Evolutionary conservation across 2,329 filamentous ascomycete species (phyloP), one percentile per base, ranked within the genome.

Genomic region (Aspergillus pseudoterreus): DNA sequence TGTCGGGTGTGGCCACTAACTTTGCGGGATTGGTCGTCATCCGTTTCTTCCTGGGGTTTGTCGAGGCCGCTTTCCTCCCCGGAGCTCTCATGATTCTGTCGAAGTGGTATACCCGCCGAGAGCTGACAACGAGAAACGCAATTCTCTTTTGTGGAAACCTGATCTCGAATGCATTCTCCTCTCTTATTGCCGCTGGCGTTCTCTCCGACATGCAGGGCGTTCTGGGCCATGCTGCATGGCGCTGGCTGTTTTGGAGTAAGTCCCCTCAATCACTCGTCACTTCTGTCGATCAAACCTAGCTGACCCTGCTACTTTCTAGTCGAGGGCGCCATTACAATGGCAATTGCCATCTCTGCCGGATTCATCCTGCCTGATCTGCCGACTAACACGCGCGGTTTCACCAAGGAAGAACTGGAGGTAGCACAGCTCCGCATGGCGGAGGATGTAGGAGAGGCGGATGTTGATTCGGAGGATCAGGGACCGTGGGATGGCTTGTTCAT

Each of bases 361-460:
- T 68, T 71, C 19, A 60, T 73, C 12, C 62, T 77, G 2, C 75
- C 81, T 0, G 80, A 84, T 55, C 62, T 82, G 47, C 81, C 81
- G 1, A 73, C 76, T 59, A 83, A 82, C 66, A 74, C 80, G 65
- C 73, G 41, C 62, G 76, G 56, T 71, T 83, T 39, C 50, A 68
- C 68, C 0, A 55, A 70, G 2, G 71, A 77, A 42, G 75, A 76
- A 43, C 68, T 66, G 5, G 68, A 71, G 3, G 73, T 75, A 42
- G 81, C 81, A 0, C 78, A 81, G 63, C 64, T 81, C 32, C 74
- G 82, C 19, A 79, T 83, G 72, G 64, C 78, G 3, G 80, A 83
- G 64, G 81, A 83, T 56, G 79, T 81, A 1, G 81, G 80, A 38
- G 78, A 82, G 63, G 78, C 77, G 0, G 80, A 83, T 52, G 71